Base-by-base conservation (phyloP, 1,284 basidiomycete genomes). In the Ustilago shanxiensis region DNA sequence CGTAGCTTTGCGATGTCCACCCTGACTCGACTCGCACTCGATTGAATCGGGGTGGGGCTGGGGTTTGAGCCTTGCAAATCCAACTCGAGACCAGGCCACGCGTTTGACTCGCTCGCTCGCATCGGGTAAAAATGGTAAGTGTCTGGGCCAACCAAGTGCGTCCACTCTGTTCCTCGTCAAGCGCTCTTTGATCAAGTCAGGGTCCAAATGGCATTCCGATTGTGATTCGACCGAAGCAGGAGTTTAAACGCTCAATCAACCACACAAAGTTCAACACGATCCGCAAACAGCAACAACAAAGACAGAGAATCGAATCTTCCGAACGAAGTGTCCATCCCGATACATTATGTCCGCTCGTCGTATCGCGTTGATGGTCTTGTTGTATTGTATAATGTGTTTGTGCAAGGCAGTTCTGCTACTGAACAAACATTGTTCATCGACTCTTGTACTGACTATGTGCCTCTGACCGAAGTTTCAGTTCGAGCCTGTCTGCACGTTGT, bases 1-100 rank as follows among this genome's bases (percentile, higher is more conserved):
- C 51, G 14, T 33, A 51, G 49, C 50, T 39, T 54, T 37, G 31
- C 18, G 14, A 0, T 52, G 67, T 52, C 67, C 68, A 64, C 67
- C 26, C 37, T 45, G 60, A 61, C 37, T 47, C 50, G 60, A 56
- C 55, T 26, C 49, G 24, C 0, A 39, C 45, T 54, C 20, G 26
- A 24, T n/a, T 18, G 44, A 29, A 52, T 61, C 54, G 59, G 45
- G 45, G 41, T 57, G 60, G 45, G 55, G 55, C 41, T 16, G 31
- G 22, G 16, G 31, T n/a, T n/a, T n/a, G n/a, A n/a, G n/a, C n/a
- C n/a, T n/a, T n/a, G 31, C 31, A 33, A 20, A 22, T 28, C 28
- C 37, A 41, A 41, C 13, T 41, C n/a, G 39, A 18, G 39, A 18
- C n/a, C 44, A 45, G 44, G 44, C 44, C 16, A 45, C 44, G 33